phyloP scores from a whole-genome alignment of 495 filamentous ascomycete species.

The Lasiosphaeria ovina region DNA sequence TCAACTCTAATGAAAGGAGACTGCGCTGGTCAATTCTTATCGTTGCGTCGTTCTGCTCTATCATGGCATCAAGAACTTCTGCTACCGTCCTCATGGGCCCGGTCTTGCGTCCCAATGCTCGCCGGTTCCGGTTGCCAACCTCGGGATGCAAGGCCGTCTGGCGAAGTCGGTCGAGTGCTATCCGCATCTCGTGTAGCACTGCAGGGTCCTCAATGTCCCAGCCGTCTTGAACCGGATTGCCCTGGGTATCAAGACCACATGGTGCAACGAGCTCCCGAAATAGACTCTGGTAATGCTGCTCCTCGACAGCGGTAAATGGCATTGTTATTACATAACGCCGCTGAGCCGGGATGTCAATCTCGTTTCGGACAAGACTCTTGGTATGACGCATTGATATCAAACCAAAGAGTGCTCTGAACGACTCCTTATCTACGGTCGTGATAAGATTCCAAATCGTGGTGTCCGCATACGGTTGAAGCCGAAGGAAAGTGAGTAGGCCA shows the following conservation, averaged over 20 bases:
- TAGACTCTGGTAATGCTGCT: constrained; percentile 75
- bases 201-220: constrained; percentile 62
- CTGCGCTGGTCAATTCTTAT: constrained; percentile 66
- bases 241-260: constrained; percentile 62
- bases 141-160: constrained; percentile 86
- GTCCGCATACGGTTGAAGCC: constrained; percentile 69
- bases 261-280: constrained; percentile 70
- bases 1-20: constrained; percentile 58
- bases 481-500: constrained; percentile 77
- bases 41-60: constrained; percentile 68
- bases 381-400: constrained; percentile 77
- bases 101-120: constrained; percentile 60
- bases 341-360: constrained; percentile 71
- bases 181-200: constrained; percentile 61
- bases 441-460: constrained; percentile 66
- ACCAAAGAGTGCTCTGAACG: constrained; percentile 65
- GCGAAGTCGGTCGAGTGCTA: constrained; percentile 57
- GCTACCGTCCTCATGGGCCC: constrained; percentile 73
- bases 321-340: constrained; percentile 83
- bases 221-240: constrained; percentile 55
- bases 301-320: constrained; percentile 83
- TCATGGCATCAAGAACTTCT: constrained; percentile 85
- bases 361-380: constrained; percentile 72
- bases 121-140: constrained; percentile 65
- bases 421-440: constrained; percentile 52